phyloP scores from a whole-genome alignment of 1,139 yeast species.

The Meyerozyma smithsonii region DNA sequence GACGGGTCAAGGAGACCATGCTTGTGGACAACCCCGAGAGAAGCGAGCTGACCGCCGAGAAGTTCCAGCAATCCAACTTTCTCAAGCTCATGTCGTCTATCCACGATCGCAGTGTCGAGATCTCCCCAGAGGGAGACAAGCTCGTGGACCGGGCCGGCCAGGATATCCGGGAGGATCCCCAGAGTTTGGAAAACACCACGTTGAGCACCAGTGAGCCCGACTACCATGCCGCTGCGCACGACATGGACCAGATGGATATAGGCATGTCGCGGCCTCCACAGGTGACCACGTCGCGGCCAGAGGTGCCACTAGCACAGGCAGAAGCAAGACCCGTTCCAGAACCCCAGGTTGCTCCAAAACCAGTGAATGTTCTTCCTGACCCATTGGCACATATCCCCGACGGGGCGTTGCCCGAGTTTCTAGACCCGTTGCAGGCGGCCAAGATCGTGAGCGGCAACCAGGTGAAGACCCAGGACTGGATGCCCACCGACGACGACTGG shows the following conservation, averaged over 20 bases:
- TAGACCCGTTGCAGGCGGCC: conserved; percentile 38
- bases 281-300: no score
- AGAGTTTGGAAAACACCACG: no score
- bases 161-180: conserved; percentile 12
- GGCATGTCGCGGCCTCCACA: no score
- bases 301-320: no score
- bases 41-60: conserved; percentile 23
- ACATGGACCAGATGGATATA: no score
- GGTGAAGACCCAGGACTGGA: conserved; percentile 32
- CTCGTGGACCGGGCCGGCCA: conserved; percentile 25
- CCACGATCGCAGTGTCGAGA: conserved; percentile 33
- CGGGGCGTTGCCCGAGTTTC: conserved; percentile 25
- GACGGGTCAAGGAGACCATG: conserved; percentile 33
- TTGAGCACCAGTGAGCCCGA: neutral
- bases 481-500: conserved; percentile 32
- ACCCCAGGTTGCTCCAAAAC: no score
- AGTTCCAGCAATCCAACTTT: conserved; percentile 36
- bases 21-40: conserved; percentile 14
- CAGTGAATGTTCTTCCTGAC: no score
- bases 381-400: conserved; percentile 44
- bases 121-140: conserved; percentile 32
- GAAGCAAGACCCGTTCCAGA: no score
- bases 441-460: conserved; percentile 41
- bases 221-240: conserved; percentile 7
- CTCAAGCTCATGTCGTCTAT: conserved; percentile 40